These are phyloP conservation scores for Mycosphaerella arachidis DNA, from an alignment of 2,329 filamentous ascomycete species.

Conservation along the genomic window DNA sequence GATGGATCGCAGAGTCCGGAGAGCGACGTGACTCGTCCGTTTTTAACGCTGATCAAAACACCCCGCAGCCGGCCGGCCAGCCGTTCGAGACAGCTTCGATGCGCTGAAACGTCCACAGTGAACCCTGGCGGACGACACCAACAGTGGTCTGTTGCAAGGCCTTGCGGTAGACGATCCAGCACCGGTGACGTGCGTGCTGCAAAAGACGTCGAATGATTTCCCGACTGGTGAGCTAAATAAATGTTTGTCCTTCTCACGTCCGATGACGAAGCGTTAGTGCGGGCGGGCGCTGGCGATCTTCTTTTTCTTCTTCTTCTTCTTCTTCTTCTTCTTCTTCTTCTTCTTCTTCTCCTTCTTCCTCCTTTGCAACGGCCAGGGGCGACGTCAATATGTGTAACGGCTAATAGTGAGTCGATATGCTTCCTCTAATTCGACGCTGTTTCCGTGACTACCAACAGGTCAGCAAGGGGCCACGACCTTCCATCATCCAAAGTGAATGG, in stretches of 20 bases:
- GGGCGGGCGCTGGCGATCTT: neutral
- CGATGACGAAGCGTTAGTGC: neutral
- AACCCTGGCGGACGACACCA: neutral
- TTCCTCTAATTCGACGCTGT: neutral
- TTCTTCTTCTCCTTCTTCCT: too few relatives aligned
- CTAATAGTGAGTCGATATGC: conserved; percentile 1
- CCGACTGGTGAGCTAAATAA: neutral
- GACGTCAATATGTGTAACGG: neutral
- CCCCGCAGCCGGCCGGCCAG: neutral
- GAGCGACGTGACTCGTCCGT: neutral
- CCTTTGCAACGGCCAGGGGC: conserved; percentile 4
- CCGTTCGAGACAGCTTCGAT: neutral
- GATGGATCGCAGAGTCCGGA: neutral
- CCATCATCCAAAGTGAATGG: neutral
- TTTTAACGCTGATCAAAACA: neutral
- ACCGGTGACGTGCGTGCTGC: neutral
- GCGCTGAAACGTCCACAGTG: neutral
- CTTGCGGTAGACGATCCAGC: neutral
- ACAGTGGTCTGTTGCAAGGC: neutral
- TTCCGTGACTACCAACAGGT: neutral
- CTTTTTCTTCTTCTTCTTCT: too few relatives aligned
- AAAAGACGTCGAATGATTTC: neutral
- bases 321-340: too few relatives aligned
- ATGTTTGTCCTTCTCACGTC: neutral
- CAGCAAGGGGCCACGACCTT: neutral